A percentile compares a stretch with the other conserved stretches of the same genome.
These are phyloP conservation scores for Solanum virginianum DNA, from an alignment of 257 asterid genomes.

Conservation along the genomic window DNA sequence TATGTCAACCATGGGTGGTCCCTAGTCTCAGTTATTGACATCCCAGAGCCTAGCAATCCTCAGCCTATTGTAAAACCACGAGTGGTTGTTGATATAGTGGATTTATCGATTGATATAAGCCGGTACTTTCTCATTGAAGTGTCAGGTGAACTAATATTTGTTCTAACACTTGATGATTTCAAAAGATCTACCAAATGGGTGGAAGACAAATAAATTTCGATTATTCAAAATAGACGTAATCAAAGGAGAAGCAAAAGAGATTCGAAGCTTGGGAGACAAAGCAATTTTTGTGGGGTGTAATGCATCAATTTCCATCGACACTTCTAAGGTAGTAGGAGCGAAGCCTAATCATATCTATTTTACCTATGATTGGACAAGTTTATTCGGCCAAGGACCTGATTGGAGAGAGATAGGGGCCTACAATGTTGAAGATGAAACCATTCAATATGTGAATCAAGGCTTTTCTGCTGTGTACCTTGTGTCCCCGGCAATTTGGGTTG, in stretches of 20 bases:
- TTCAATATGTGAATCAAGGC: background rate
- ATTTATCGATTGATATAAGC: background rate
- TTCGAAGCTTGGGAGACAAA: background rate
- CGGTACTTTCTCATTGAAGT: background rate
- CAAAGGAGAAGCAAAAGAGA: background rate
- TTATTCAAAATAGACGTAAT: background rate
- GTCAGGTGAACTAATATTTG: background rate
- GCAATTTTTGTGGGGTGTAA: background rate
- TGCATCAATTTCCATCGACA: background rate
- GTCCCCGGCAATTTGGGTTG: background rate
- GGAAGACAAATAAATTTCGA: background rate
- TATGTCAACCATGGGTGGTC: too few relatives aligned
- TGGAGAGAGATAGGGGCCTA: background rate
- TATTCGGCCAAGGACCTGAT: background rate
- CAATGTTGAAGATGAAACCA: background rate
- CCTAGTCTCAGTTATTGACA: background rate
- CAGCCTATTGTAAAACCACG: background rate
- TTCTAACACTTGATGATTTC: background rate
- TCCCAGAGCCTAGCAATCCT: background rate
- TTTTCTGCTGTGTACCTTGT: rapidly evolving
- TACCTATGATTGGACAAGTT: background rate
- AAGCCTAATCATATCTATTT: background rate
- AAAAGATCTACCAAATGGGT: background rate
- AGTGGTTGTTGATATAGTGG: background rate
- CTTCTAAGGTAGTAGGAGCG: background rate